These are phyloP conservation scores for Russula sp. DNA, from an alignment of 768 basidiomycete species.

Conservation along the genomic window DNA sequence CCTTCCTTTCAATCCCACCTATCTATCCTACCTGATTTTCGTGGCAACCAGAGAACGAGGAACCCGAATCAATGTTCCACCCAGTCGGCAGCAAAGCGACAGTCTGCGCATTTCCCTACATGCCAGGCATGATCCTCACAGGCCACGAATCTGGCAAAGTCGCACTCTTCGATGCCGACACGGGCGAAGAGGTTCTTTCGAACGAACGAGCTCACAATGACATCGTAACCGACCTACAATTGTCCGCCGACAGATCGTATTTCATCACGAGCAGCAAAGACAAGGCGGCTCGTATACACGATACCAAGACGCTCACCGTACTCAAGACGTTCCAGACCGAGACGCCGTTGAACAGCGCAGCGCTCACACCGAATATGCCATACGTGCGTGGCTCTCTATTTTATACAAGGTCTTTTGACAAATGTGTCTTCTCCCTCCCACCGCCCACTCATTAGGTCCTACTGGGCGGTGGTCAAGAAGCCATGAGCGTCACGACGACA, in stretches of 20 bases:
- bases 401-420: background rate
- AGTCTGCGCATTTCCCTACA: conserved; percentile 86
- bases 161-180: conserved; percentile 83
- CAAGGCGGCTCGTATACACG: conserved; percentile 92
- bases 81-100: conserved; percentile 95
- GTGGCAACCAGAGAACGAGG: conserved; percentile 59
- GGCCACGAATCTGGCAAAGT: conserved; percentile 97
- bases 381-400: conserved; percentile 54
- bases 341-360: conserved; percentile 93
- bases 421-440: background rate
- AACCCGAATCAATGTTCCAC: conserved; percentile 76
- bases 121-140: conserved; percentile 76
- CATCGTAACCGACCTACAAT: conserved; percentile 87
- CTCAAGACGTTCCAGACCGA: conserved; percentile 94
- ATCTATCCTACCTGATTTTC: background rate
- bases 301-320: conserved; percentile 81
- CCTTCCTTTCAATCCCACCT: conserved; percentile 2
- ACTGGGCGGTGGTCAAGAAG: conserved; percentile 96
- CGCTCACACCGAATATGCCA: conserved; percentile 77
- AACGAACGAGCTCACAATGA: conserved; percentile 90
- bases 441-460: conserved; percentile 53
- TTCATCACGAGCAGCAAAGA: conserved; percentile 97
- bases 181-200: conserved; percentile 75
- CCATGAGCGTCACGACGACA: conserved; percentile 95
- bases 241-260: conserved; percentile 87